Percentiles rank a stretch among this genome's conserved stretches.
These are phyloP conservation scores for Pseudogymnoascus sp. DNA, from an alignment of 2,329 filamentous ascomycete genomes.

Conservation along the genomic window DNA sequence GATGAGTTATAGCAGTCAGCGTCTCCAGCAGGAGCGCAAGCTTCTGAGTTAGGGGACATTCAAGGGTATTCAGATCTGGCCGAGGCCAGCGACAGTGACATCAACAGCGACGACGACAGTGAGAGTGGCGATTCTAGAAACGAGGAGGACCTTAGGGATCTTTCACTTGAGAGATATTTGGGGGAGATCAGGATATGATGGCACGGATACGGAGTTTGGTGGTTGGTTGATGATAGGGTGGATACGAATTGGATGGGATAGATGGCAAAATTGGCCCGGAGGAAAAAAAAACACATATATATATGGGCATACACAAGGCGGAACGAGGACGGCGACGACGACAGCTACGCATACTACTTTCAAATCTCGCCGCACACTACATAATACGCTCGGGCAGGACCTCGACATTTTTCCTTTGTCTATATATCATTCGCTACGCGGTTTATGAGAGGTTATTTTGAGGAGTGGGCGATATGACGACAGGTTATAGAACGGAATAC, in stretches of 20 bases:
- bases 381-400: conserved; percentile 3
- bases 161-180: conserved; percentile 2
- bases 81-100: not conserved
- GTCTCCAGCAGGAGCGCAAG: conserved; percentile 28
- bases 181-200: not conserved
- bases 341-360: not conserved
- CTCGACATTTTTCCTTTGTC: conserved; percentile 1
- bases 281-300: conserved; percentile 1
- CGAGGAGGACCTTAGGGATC: not conserved
- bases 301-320: not conserved
- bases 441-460: conserved; percentile 4
- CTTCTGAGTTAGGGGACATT: conserved; percentile 29
- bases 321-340: not conserved
- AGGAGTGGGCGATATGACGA: conserved; percentile 4
- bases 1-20: conserved; percentile 29
- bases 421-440: conserved; percentile 4
- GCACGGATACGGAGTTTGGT: not conserved
- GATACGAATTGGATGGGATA: conserved; percentile 3
- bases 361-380: not conserved
- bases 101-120: not conserved
- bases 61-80: not conserved
- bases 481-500: conserved; percentile 7
- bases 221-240: not conserved
- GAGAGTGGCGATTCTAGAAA: not conserved
- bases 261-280: conserved; percentile 2